Base-by-base conservation (phyloP, 768 basidiomycete species). In the Exidia glandulosa region DNA sequence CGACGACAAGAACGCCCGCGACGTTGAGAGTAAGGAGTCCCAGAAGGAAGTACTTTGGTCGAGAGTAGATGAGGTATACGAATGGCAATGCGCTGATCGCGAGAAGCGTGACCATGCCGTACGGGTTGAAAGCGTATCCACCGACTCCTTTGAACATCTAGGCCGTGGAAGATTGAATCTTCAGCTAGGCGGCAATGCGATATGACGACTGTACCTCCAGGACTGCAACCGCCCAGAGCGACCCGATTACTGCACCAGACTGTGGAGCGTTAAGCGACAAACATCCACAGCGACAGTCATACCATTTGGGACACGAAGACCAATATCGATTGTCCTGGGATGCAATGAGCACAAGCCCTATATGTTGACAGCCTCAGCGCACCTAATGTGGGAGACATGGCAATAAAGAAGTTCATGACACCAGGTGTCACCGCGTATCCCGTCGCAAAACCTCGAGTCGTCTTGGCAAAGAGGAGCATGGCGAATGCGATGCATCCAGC, bases 251-350 rank as follows among this genome's bases (percentile, higher is more conserved):
- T 23, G 65, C 62, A 12, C 65, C 68, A 19, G 62, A 45, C 32
- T n/a, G n/a, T n/a, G n/a, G n/a, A n/a, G n/a, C n/a, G n/a, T n/a
- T n/a, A n/a, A n/a, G n/a, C n/a, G n/a, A n/a, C n/a, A n/a, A n/a
- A n/a, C n/a, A n/a, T n/a, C n/a, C n/a, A n/a, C n/a, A n/a, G n/a
- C n/a, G n/a, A n/a, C n/a, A n/a, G n/a, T n/a, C n/a, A n/a, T n/a
- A n/a, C n/a, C n/a, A 67, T 63, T 57, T 70, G 69, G 3, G 69
- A 47, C 14, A 70, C 56, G 61, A 71, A 68, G n/a, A 63, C 65
- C 27, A 67, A 27, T 13, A 63, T 29, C 14, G 64, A 62, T 55
- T 69, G 68, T 1, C n/a, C n/a, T n/a, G n/a, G n/a, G n/a, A n/a
- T n/a, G n/a, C n/a, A n/a, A n/a, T n/a, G n/a, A n/a, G n/a, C n/a